Evolutionary conservation across 2,329 filamentous ascomycete species (phyloP), one percentile per base, ranked within the genome.

Genomic region (Claviceps sp.): DNA sequence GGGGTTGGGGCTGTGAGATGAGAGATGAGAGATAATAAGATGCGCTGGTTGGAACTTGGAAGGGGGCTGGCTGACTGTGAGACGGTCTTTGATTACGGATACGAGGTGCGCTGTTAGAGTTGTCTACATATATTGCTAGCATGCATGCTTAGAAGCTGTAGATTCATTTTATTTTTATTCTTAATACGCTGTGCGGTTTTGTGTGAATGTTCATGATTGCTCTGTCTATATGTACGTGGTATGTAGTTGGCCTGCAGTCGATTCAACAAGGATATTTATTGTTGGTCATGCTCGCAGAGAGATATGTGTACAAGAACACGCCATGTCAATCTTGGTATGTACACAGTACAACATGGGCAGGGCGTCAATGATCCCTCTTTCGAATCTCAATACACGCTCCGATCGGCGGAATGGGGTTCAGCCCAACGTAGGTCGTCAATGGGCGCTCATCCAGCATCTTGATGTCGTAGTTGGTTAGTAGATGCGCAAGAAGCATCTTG

Each of bases 381-480:
- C 61, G 57, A 23, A 66, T 55, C 23, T 65, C 54, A 2, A 66
- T 58, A 38, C 61, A 56, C 22, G 58, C 59, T 13, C 59, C 58
- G 1, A 61, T 37, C 0, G 58, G 60, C 1, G 64, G 64, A 2
- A 66, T 60, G 7, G 71, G 66, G 0, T 68, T 72, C n/a, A 65
- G 64, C 1, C 74, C 74, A 29, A 73, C 57, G 66, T 72, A 74
- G 44, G 69, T 60, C 5, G 67, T 62, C 52, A 67, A 64, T 1
- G 74, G 73, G 9, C 64, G 61, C 8, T 65, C 52, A 0, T 61
- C 59, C 5, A 75, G 57, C 36, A 62, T 67, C 55, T 71, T 70
- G 52, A 78, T 62, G 26, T 80, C 76, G 57, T 78, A 80, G 53
- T 78, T 74, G 38, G 73, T 60, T 1, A 79, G 56, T 20, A 79